Conservation (phyloP, 129 eudicot genomes). For the Lonicera japonica region DNA sequence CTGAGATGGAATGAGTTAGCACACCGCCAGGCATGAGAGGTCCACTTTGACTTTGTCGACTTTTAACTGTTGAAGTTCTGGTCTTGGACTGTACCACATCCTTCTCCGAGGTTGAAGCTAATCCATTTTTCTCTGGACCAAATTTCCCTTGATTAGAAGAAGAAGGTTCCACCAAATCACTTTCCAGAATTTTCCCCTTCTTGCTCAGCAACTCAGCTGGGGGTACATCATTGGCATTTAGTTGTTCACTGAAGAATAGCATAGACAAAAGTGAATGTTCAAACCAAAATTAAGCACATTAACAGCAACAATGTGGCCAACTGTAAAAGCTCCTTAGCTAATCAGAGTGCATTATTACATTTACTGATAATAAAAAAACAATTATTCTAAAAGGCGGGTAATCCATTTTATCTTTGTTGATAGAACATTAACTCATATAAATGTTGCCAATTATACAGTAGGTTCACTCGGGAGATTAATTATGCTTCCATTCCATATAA, state of each 20-base stretch:
- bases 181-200: conserved; percentile 34
- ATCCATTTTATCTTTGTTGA: too few relatives aligned
- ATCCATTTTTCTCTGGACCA: conserved; percentile 27
- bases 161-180: conserved; percentile 28
- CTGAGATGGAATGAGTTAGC: conserved; percentile 53
- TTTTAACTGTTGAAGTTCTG: conserved; percentile 37
- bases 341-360: too few relatives aligned
- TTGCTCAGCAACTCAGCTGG: conserved; percentile 32
- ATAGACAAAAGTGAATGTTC: neutral
- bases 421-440: too few relatives aligned
- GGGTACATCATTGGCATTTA: conserved; percentile 25
- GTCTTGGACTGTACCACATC: conserved; percentile 49
- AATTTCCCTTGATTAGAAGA: conserved; percentile 27
- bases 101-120: conserved; percentile 46
- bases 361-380: too few relatives aligned
- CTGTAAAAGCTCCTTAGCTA: too few relatives aligned
- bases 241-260: conserved; percentile 26
- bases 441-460: too few relatives aligned
- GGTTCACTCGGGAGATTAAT: too few relatives aligned
- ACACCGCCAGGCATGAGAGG: conserved; percentile 77
- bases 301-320: neutral
- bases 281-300: neutral
- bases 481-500: too few relatives aligned
- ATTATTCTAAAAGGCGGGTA: too few relatives aligned
- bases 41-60: conserved; percentile 82